These are phyloP conservation scores for Schwanniomyces vanrijiae DNA, from an alignment of 805 yeast genomes.

Conservation along the genomic window DNA sequence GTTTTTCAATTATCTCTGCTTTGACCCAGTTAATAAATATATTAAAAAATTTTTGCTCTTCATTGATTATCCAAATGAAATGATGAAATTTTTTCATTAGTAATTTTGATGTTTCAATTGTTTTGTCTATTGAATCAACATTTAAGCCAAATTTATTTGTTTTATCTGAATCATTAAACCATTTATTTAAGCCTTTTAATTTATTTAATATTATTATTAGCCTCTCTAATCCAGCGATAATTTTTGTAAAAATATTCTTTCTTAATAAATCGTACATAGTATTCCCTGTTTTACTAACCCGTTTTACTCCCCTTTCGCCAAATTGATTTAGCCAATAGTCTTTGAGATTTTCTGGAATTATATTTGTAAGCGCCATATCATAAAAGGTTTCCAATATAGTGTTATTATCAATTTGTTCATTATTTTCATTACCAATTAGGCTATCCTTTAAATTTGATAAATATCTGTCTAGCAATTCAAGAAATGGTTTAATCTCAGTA, in stretches of 20 bases:
- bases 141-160: conserved; percentile 9
- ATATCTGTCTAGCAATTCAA: conserved; percentile 29
- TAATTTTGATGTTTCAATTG: conserved; percentile 13
- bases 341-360: conserved; percentile 47
- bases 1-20: conserved; percentile 33
- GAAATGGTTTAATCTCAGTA: conserved; percentile 23
- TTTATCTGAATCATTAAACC: conserved; percentile 26
- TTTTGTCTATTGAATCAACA: conserved; percentile 2
- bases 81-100: conserved; percentile 34
- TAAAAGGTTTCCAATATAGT: conserved; percentile 29
- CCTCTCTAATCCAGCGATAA: conserved; percentile 59
- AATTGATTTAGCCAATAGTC: conserved; percentile 65
- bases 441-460: conserved; percentile 30
- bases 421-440: conserved; percentile 15
- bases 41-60: conserved; percentile 47
- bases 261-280: conserved; percentile 50
- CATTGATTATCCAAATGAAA: conserved; percentile 43
- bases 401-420: conserved; percentile 26
- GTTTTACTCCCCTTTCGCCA: conserved; percentile 64
- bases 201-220: conserved; percentile 46
- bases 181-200: conserved; percentile 39
- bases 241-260: conserved; percentile 45
- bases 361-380: conserved; percentile 53
- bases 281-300: conserved; percentile 53
- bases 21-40: conserved; percentile 47